A percentile compares a stretch with the other conserved stretches of the same genome.
Conservation (phyloP, 495 filamentous ascomycete genomes). For the Xylaria venustula region DNA sequence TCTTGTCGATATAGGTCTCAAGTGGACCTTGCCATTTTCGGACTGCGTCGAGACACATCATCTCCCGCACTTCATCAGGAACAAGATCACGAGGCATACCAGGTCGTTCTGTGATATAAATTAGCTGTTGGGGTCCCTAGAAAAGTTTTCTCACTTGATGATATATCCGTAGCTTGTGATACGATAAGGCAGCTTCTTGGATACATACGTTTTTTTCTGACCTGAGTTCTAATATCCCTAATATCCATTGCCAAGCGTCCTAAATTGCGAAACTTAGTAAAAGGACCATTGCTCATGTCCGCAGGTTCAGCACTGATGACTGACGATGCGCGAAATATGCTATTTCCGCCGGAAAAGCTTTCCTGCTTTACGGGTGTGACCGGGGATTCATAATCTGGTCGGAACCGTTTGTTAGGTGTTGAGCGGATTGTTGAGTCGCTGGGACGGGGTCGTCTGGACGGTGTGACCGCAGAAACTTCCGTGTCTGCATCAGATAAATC, state of each 20-base stretch:
- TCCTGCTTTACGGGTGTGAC: slow-evolving; percentile 12
- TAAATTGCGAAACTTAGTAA: slow-evolving; percentile 16
- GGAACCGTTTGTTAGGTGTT: slow-evolving; percentile 20
- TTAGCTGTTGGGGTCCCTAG: background rate
- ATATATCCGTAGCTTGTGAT: background rate
- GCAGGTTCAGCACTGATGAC: slow-evolving; percentile 2
- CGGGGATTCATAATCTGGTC: slow-evolving; percentile 5
- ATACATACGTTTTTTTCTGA: slow-evolving; percentile 30
- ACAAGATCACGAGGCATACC: slow-evolving; percentile 44
- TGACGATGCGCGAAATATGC: background rate
- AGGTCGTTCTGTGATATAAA: slow-evolving; percentile 21
- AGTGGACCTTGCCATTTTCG: slow-evolving; percentile 36
- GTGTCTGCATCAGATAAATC: slow-evolving; percentile 28
- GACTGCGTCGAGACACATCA: slow-evolving; percentile 36
- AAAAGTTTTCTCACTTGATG: background rate
- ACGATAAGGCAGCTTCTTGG: background rate
- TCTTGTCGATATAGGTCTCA: slow-evolving; percentile 32
- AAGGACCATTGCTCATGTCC: slow-evolving; percentile 16
- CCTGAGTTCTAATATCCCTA: slow-evolving; percentile 35
- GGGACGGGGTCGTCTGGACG: slow-evolving; percentile 21
- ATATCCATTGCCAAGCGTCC: slow-evolving; percentile 28
- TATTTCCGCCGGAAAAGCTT: slow-evolving; percentile 8
- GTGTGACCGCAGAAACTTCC: slow-evolving; percentile 19
- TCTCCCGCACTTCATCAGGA: slow-evolving; percentile 39
- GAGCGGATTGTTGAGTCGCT: slow-evolving; percentile 24